Conservation (phyloP, 805 yeast species). For the Danielia oregonensis region DNA sequence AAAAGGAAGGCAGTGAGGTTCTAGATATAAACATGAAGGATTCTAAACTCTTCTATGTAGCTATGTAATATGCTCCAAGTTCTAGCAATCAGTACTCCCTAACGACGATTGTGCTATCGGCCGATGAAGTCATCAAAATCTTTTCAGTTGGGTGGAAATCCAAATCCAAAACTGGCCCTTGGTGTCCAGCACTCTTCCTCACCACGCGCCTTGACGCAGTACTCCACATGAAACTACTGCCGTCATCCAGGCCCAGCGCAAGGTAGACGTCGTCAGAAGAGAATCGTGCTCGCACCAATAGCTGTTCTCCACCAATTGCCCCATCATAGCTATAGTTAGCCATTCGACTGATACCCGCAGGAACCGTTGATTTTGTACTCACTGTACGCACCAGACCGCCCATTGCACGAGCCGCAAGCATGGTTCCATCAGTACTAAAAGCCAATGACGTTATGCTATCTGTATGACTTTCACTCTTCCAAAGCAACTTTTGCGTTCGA, state of each 20-base stretch:
- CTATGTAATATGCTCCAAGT: too few relatives aligned
- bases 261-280: slow-evolving; percentile 39
- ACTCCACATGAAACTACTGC: slow-evolving; percentile 59
- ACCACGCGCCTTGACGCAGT: slow-evolving; percentile 44
- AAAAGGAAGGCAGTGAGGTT: slow-evolving; percentile 15
- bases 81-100: too few relatives aligned
- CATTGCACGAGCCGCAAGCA: slow-evolving; percentile 48
- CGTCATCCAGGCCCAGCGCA: slow-evolving; percentile 62
- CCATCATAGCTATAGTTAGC: slow-evolving; percentile 54
- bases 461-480: slow-evolving; percentile 41
- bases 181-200: slow-evolving; percentile 55
- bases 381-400: slow-evolving; percentile 56
- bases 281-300: slow-evolving; percentile 47
- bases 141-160: slow-evolving; percentile 46
- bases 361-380: slow-evolving; percentile 47
- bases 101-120: slow-evolving; percentile 54
- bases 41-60: too few relatives aligned
- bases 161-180: slow-evolving; percentile 58
- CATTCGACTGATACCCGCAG: slow-evolving; percentile 35
- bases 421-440: slow-evolving; percentile 45
- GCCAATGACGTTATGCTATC: slow-evolving; percentile 57
- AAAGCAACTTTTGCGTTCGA: slow-evolving; percentile 40
- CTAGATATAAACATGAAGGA: slow-evolving; percentile 4
- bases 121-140: slow-evolving; percentile 46
- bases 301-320: slow-evolving; percentile 50